Base-by-base conservation (phyloP, 2,329 filamentous ascomycete species). In the Peltaster fructicola region DNA sequence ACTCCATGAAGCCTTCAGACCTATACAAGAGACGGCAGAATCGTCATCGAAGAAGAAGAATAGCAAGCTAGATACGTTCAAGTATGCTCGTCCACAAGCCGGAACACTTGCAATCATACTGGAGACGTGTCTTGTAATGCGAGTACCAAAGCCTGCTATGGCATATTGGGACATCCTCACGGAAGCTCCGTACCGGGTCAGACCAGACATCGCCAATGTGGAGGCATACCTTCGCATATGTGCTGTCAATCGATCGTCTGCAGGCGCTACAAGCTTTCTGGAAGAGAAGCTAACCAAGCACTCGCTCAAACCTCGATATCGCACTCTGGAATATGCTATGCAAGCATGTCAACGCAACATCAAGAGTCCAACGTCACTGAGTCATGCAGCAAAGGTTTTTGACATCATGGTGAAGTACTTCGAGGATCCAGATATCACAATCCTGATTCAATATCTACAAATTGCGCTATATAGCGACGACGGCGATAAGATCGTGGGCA, bases 141-240 rank as follows among this genome's bases (percentile, higher is more conserved):
- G 65, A 25, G 61, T 66, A 25, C 66, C 68, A 6, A 61, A 63
- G 8, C 51, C 65, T n/a, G 76, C 70, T n/a, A 52, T 64, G 25
- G 61, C 61, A 15, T 95, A 93, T 50, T 95, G 84, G 84, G 57
- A 73, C 10, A 44, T 73, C 5, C 55, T 93, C 29, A 77, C 73
- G 5, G 45, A 49, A 14, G 47, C 57, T 2, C 50, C 59, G 8
- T 62, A 69, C 45, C 52, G 53, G n/a, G 52, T 93, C 30, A 44
- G 56, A 2, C 82, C 85, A 1, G 84, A 93, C 45, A 40, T 56
- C 6, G 62, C 72, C 34, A 82, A 80, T 44, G 76, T 73, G 52
- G 59, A 70, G 35, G 57, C 61, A 34, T 72, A 80, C 40, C 58
- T 93, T 9, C 64, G 68, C 26, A 47, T 78, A 20, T 61, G 88